A percentile compares a stretch with the other conserved stretches of the same genome.
Evolutionary conservation across 2,329 filamentous ascomycete species (phyloP).

Genomic region (Pseudopithomyces maydicus): DNA sequence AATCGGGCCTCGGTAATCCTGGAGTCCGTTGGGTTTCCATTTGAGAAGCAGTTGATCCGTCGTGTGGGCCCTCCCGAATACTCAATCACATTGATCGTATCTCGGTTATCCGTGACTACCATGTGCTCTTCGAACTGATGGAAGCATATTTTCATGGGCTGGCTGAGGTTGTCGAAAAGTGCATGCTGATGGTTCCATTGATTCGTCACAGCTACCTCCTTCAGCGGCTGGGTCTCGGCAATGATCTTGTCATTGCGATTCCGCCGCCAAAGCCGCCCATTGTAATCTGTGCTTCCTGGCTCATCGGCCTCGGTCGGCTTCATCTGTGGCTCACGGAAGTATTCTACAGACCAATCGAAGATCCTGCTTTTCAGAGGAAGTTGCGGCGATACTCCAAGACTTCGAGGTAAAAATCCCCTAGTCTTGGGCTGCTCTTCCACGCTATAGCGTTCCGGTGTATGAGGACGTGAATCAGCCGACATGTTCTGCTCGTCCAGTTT

Average conservation of each 20-base stretch:
- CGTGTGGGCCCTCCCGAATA: conserved; percentile 58
- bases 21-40: conserved; percentile 88
- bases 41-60: conserved; percentile 87
- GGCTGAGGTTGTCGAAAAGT: conserved; percentile 85
- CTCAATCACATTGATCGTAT: conserved; percentile 89
- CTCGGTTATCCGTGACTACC: conserved; percentile 88
- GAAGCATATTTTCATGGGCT: conserved; percentile 91
- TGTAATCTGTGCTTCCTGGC: conserved; percentile 94
- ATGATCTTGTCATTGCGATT: conserved; percentile 93
- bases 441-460: conserved; percentile 68
- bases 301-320: conserved; percentile 94
- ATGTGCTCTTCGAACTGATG: conserved; percentile 98
- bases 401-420: conserved; percentile 70
- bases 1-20: conserved; percentile 95
- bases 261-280: conserved; percentile 89
- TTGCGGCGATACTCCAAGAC: conserved; percentile 61
- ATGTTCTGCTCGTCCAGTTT: conserved; percentile 65
- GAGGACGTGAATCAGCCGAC: conserved; percentile 73
- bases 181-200: conserved; percentile 85
- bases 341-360: conserved; percentile 93
- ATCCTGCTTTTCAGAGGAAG: conserved; percentile 84
- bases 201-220: conserved; percentile 81
- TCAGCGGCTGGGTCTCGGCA: conserved; percentile 89
- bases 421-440: conserved; percentile 79
- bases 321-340: conserved; percentile 99